Percentiles rank a stretch among this genome's conserved stretches.
Conservation (phyloP, 495 filamentous ascomycete genomes). For the Astrocystis sublimbata region DNA sequence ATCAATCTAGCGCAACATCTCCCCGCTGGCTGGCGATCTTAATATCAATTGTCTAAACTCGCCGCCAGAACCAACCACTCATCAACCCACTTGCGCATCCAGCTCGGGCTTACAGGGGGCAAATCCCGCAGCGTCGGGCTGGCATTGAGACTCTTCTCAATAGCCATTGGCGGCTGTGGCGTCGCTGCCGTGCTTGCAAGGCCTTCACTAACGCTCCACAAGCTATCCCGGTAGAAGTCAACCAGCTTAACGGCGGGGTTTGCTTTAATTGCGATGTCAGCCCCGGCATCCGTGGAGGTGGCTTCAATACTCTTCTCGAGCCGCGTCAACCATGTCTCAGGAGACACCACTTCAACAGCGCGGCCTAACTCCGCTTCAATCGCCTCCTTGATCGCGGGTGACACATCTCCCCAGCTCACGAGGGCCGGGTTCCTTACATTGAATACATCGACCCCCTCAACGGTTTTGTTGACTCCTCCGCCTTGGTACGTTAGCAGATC, state of each 20-base stretch:
- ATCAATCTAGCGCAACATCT: no score
- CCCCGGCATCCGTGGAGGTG: background rate
- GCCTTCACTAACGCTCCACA: background rate
- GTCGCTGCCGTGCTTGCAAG: background rate
- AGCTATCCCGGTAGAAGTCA: background rate
- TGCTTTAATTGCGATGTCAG: background rate
- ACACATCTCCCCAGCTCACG: background rate
- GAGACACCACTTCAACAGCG: background rate
- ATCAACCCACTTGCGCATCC: constrained; percentile 11
- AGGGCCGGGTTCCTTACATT: background rate
- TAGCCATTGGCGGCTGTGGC: background rate
- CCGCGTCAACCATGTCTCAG: background rate
- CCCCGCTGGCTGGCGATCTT: no score
- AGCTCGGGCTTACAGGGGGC: background rate
- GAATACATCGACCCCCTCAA: background rate
- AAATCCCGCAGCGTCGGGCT: constrained; percentile 3
- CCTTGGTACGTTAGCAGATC: constrained; percentile 22
- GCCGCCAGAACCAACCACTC: no score
- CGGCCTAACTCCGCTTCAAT: background rate
- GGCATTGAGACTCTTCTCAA: background rate
- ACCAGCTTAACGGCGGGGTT: constrained; percentile 6
- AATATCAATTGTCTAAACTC: no score
- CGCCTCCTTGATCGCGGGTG: background rate
- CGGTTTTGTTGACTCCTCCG: background rate
- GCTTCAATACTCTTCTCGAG: background rate